Evolutionary conservation across 345 rosid species (phyloP), one percentile per base, ranked within the genome.

Genomic region (Streptanthus diversifolius): DNA sequence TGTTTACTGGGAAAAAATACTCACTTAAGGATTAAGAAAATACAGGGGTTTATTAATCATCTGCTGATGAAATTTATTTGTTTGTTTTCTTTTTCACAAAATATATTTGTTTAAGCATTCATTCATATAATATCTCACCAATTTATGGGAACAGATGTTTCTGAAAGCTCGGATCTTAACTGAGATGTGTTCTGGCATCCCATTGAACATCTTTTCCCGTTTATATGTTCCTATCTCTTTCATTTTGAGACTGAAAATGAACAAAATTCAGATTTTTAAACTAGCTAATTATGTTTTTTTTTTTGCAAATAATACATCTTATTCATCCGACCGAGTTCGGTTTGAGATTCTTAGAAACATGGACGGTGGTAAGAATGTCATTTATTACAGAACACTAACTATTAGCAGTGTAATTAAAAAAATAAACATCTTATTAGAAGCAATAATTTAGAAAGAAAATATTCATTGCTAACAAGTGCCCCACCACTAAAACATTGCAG

Each of bases 1-100:
- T 86, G 15, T 87, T 89, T 74, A 79, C 85, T 1, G 90, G 95
- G 79, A 87, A 85, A 74, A 89, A 85, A 59, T 87, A 87, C 70
- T 82, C 86, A 21, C 63, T 88, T 44, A 84, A 70, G 61, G 79
- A 72, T 37, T 82, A 76, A 81, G 74, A 71, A 25, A 8, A 44
- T 11, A 22, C 8, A 12, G 25, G 30, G 30, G 43, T 5, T 21
- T 47, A n/a, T 47, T 48, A 33, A 53, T 14, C 54, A 63, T 55
- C 41, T 55, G 32, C 57, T 32, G 58, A 63, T 44, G 47, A 44
- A 13, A 54, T 40, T 40, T 30, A 52, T 27, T 5, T 21, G 10
- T 9, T 30, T 55, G 10, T 48, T 45, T 8, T 36, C 17, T 10
- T 9, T 48, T 24, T 14, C 8, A 41, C 17, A 4, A 41, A 13